These are phyloP conservation scores for Warburgia ugandensis DNA, from an alignment of 164 flowering plant genomes.

Conservation along the genomic window DNA sequence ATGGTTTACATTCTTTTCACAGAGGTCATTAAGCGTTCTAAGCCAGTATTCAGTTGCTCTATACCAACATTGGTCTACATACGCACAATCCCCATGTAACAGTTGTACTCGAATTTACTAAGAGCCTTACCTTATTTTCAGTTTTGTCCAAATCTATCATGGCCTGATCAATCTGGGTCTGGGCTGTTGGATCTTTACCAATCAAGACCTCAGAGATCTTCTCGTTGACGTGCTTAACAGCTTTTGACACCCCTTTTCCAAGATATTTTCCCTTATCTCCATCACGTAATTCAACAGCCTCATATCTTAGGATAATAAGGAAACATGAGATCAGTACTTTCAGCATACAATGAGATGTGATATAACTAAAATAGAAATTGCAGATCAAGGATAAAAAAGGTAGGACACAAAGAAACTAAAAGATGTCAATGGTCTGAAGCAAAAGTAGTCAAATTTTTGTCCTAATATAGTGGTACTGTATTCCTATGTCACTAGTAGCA, in stretches of 20 bases:
- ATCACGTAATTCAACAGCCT: conserved; percentile 85
- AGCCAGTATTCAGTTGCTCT: background rate
- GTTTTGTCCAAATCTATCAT: conserved; percentile 94
- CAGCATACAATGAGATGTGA: background rate
- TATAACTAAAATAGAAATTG: background rate
- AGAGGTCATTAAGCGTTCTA: background rate
- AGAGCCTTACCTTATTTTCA: conserved; percentile 70
- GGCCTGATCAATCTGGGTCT: conserved; percentile 88
- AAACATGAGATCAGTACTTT: background rate
- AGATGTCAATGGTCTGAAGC: background rate
- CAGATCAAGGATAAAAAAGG: background rate
- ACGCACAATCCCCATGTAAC: background rate
- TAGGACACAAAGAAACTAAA: background rate
- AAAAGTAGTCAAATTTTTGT: no score
- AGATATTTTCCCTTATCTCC: conserved; percentile 84
- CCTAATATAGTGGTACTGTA: no score
- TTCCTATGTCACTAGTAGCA: no score
- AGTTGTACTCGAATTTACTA: background rate
- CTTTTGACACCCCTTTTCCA: conserved; percentile 80
- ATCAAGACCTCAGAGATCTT: conserved; percentile 78
- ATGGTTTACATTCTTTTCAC: background rate
- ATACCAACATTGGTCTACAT: background rate
- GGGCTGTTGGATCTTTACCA: conserved; percentile 94
- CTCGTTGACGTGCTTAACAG: conserved; percentile 80
- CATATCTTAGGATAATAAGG: conserved; percentile 44